phyloP scores from a whole-genome alignment of 2,329 filamentous ascomycete genomes.

The Fusarium dimerum region DNA sequence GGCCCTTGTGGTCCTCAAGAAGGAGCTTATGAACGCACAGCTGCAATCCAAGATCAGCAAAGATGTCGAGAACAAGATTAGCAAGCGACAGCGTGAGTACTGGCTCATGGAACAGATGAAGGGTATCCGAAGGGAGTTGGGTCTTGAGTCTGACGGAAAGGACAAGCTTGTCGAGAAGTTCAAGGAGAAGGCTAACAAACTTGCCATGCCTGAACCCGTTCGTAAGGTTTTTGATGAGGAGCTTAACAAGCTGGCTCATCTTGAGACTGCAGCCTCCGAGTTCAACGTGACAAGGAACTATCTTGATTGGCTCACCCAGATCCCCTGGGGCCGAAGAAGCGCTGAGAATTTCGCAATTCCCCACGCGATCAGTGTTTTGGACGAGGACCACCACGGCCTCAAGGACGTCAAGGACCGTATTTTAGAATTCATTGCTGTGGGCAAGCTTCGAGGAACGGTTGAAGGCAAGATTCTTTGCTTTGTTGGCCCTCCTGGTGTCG shows the following conservation, averaged over 20 bases:
- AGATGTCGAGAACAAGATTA: slow-evolving; percentile 96
- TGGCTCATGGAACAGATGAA: slow-evolving; percentile 99
- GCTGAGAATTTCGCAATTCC: slow-evolving; percentile 96
- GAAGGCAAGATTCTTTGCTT: slow-evolving; percentile 99
- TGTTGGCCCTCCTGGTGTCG: slow-evolving; percentile 94
- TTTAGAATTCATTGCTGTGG: slow-evolving; percentile 95
- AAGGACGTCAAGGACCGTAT: slow-evolving; percentile 99
- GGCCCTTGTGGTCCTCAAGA: slow-evolving; percentile 89
- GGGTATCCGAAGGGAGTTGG: slow-evolving; percentile 91
- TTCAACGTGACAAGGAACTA: slow-evolving; percentile 99
- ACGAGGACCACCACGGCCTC: slow-evolving; percentile 94
- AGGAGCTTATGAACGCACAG: slow-evolving; percentile 97
- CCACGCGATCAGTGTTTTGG: slow-evolving; percentile 85
- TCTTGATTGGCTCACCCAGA: slow-evolving; percentile 96
- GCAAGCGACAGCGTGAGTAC: slow-evolving; percentile 95
- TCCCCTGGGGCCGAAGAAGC: slow-evolving; percentile 94
- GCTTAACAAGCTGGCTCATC: slow-evolving; percentile 91
- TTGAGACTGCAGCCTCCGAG: slow-evolving; percentile 94
- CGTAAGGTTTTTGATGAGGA: slow-evolving; percentile 99
- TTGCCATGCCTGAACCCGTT: slow-evolving; percentile 96
- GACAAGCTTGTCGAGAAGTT: slow-evolving; percentile 98
- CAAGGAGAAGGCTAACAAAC: slow-evolving; percentile 88
- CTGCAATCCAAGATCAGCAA: slow-evolving; percentile 96
- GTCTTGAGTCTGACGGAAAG: slow-evolving; percentile 96
- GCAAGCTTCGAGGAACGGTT: slow-evolving; percentile 93